These are phyloP conservation scores for Aegilops tauschii DNA, from an alignment of 176 grass and related monocot species.

Conservation along the genomic window DNA sequence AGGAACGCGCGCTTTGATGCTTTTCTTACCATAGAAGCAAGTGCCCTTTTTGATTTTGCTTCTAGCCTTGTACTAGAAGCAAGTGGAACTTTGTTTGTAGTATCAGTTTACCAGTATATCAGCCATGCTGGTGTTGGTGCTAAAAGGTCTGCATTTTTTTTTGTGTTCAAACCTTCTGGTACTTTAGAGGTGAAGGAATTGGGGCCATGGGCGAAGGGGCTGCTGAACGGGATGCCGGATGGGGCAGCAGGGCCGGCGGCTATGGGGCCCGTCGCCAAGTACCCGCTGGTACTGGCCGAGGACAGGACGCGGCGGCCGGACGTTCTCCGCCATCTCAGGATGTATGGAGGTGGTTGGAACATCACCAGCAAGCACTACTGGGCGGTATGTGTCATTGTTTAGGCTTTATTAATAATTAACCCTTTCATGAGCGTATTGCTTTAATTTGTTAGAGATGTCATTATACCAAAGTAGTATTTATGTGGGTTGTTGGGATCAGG, in stretches of 20 bases:
- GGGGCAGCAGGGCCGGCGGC: conserved; percentile 36
- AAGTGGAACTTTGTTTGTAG: neutral
- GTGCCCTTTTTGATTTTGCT: neutral
- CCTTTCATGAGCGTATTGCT: neutral
- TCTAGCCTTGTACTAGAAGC: neutral
- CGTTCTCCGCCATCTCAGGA: conserved; percentile 57
- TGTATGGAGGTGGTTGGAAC: conserved; percentile 85
- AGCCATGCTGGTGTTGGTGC: conserved; percentile 13
- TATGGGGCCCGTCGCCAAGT: conserved; percentile 45
- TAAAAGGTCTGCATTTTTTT: neutral
- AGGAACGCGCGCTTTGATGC: neutral
- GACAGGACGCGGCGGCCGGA: conserved; percentile 77
- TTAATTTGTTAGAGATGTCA: conserved; percentile 19
- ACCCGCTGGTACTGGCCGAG: conserved; percentile 73
- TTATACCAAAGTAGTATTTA: conserved; percentile 3
- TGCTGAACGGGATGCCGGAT: conserved; percentile 59
- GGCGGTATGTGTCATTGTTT: conserved; percentile 57
- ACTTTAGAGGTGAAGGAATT: conserved; percentile 67
- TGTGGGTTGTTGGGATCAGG: conserved; percentile 31
- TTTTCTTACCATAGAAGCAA: conserved; percentile 31
- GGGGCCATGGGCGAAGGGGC: conserved; percentile 81
- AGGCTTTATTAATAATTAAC: neutral
- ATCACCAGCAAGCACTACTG: conserved; percentile 91
- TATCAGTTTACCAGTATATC: neutral
- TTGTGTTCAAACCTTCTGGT: neutral